Base-by-base conservation (phyloP, 148 eudicot species). In the Camellia lanceoleosa region DNA sequence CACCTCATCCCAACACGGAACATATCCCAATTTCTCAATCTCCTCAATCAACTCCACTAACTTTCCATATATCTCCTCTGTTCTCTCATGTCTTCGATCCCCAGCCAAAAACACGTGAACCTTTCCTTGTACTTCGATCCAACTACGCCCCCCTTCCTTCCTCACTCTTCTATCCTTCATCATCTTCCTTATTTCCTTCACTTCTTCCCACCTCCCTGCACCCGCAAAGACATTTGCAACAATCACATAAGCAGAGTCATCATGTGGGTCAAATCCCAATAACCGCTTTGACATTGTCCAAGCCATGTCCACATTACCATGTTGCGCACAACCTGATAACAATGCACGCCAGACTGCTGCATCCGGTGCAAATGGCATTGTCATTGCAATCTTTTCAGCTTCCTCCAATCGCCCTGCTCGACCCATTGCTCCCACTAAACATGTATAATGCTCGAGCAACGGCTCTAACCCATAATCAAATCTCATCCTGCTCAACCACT, bases 191-290 rank as follows among this genome's bases (percentile, higher is more conserved):
- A 90, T 82, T 60, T 86, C 85, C 14, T 86, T 85, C 73, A 89
- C 94, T 70, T 91, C 92, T 16, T 80, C 76, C 86, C 85, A 87
- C 83, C 88, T 88, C 52, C 90, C 92, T 15, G 84, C 85, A 46
- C 87, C 80, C 18, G 92, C 84, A 73, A 89, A 85, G 0, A 83
- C 86, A 81, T 92, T 92, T 16, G 92, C 89, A 62, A 86, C 86
- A 63, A 92, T 89, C 61, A 92, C 91, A 86, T 90, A 88, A 4
- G 94, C 94, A 2, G 94, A 88, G 75, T 90, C 94, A 78, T 92
- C 97, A 71, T 76, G 47, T 11, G 89, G 91, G 79, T 88, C 82
- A 2, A 92, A 83, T 46, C 87, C 88, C 82, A 88, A 76, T 47
- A 92, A 74, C 14, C 86, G 78, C 81, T 86, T 75, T 73, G 90